Percentiles rank a stretch among this genome's conserved stretches.
These are phyloP conservation scores for Endocladia muricata DNA, from an alignment of 31 red algal genomes.

Conservation along the genomic window DNA sequence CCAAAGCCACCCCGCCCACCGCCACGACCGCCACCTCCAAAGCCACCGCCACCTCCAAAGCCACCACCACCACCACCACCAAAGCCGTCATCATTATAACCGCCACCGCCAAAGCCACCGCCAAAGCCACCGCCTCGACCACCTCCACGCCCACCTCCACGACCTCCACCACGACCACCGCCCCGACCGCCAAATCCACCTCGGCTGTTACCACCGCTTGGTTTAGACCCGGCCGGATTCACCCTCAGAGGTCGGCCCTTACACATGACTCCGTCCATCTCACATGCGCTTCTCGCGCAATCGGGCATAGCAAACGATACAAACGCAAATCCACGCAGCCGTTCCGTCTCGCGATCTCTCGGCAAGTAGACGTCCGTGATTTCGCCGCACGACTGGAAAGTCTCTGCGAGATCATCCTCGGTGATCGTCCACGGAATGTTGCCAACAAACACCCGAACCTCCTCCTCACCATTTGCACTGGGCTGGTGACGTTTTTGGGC, in stretches of 20 bases:
- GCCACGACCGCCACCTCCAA: constrained; percentile 33
- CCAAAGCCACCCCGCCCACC: constrained; percentile 27
- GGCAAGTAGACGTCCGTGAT: constrained; percentile 86
- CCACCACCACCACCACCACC: constrained; percentile 46
- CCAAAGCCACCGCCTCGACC: constrained; percentile 22
- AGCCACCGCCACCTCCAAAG: constrained; percentile 26
- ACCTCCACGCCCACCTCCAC: constrained; percentile 41
- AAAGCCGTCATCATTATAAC: constrained; percentile 31
- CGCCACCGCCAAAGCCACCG: constrained; percentile 33
- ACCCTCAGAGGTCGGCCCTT: constrained; percentile 68
- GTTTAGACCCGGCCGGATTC: constrained; percentile 80
- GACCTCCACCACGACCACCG: constrained; percentile 54
- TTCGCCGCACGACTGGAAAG: constrained; percentile 64
- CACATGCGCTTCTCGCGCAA: constrained; percentile 44
- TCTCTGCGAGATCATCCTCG: constrained; percentile 63
- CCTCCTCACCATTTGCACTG: background rate
- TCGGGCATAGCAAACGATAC: constrained; percentile 38
- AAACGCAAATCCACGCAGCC: constrained; percentile 82
- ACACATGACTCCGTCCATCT: constrained; percentile 65
- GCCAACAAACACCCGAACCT: constrained; percentile 81
- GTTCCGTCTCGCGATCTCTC: constrained; percentile 81
- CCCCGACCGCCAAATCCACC: constrained; percentile 69
- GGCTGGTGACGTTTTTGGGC: constrained; percentile 44
- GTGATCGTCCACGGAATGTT: constrained; percentile 77
- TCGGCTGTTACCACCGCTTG: constrained; percentile 23